These are phyloP conservation scores for Oenanthe javanica DNA, from an alignment of 140 eudicot genomes.

Conservation along the genomic window DNA sequence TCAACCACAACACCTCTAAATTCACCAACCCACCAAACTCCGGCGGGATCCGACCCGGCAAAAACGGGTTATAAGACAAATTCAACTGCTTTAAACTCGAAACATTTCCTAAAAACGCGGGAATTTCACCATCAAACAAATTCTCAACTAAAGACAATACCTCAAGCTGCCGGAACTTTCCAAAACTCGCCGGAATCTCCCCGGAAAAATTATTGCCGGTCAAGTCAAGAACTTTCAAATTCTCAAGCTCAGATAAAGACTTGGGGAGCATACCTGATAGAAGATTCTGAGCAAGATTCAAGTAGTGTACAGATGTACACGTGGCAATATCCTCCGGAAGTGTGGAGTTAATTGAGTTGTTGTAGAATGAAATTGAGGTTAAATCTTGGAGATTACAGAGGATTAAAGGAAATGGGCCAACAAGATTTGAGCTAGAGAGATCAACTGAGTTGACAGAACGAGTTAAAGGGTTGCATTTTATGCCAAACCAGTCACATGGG, in stretches of 20 bases:
- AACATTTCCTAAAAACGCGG: slow-evolving; percentile 54
- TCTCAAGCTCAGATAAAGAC: slow-evolving; percentile 33
- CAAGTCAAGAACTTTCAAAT: slow-evolving; percentile 47
- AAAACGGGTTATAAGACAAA: slow-evolving; percentile 72
- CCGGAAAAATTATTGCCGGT: slow-evolving; percentile 86
- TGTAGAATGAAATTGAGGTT: slow-evolving; percentile 45
- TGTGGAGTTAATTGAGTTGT: slow-evolving; percentile 66
- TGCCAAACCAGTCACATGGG: slow-evolving; percentile 69
- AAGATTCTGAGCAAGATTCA: slow-evolving; percentile 52
- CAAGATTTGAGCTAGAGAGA: slow-evolving; percentile 56
- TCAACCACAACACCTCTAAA: slow-evolving; percentile 68
- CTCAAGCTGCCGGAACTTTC: slow-evolving; percentile 52
- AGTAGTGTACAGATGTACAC: slow-evolving; percentile 37
- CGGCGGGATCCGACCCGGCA: slow-evolving; percentile 64
- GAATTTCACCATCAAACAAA: slow-evolving; percentile 53
- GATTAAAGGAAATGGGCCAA: slow-evolving; percentile 60
- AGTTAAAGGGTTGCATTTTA: slow-evolving; percentile 36
- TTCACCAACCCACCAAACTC: slow-evolving; percentile 61
- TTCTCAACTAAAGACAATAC: slow-evolving; percentile 60
- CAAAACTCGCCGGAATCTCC: slow-evolving; percentile 59
- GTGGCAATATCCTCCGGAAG: slow-evolving; percentile 36
- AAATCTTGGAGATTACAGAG: slow-evolving; percentile 53
- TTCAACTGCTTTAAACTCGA: slow-evolving; percentile 61
- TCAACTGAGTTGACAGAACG: slow-evolving; percentile 47
- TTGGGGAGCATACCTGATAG: slow-evolving; percentile 54